Percentiles rank a stretch among this genome's conserved stretches.
Conservation (phyloP, 805 yeast species). For the Hanseniaspora hatyaiensis region DNA sequence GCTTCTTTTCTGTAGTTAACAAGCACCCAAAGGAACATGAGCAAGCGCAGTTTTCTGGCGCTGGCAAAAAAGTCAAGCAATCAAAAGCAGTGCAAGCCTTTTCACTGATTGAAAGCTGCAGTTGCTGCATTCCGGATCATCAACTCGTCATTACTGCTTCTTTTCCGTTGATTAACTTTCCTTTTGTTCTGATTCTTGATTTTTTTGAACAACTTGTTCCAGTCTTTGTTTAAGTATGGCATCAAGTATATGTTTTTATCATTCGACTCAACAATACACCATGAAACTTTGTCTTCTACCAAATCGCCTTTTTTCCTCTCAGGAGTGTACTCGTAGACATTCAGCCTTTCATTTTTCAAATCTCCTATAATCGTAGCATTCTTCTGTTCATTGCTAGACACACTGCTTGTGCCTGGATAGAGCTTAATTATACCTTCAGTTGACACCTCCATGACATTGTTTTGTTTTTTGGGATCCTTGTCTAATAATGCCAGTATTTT, state of each 20-base stretch:
- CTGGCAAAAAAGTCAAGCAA: no score
- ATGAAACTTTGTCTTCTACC: neutral
- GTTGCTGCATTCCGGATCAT: conserved; percentile 14
- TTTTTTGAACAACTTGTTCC: conserved; percentile 12
- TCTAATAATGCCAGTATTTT: conserved; percentile 31
- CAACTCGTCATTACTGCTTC: neutral
- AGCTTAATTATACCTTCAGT: neutral
- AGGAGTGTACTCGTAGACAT: conserved; percentile 9
- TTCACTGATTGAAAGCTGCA: conserved; percentile 1
- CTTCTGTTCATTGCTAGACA: neutral
- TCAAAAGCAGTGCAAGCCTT: no score
- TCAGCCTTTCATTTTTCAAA: neutral
- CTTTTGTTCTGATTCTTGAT: conserved; percentile 4
- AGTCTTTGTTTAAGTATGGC: conserved; percentile 9
- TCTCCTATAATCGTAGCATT: neutral
- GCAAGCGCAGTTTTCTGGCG: no score
- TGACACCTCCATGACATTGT: neutral
- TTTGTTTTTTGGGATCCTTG: conserved; percentile 24
- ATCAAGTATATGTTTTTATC: neutral
- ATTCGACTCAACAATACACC: conserved; percentile 13
- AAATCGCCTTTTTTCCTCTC: neutral
- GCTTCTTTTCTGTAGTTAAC: no score
- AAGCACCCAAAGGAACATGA: no score
- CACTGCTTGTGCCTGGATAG: no score
- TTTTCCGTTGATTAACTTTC: neutral